Evolutionary conservation across 768 basidiomycete species (phyloP).

Genomic region (Pulveroboletus sp.): DNA sequence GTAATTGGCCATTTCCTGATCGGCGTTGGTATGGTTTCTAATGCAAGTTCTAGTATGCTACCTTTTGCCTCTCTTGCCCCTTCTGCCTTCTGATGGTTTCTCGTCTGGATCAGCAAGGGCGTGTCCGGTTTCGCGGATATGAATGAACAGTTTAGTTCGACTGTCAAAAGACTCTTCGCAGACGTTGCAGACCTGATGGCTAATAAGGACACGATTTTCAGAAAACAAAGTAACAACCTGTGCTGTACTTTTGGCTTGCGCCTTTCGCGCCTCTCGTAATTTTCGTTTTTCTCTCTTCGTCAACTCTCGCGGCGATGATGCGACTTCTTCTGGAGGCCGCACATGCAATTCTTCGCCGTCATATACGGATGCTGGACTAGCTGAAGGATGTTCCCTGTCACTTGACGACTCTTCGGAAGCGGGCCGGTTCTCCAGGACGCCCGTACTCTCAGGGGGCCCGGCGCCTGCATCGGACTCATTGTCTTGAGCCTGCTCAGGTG

Average conservation of each 20-base stretch:
- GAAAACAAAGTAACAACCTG: constrained; percentile 10
- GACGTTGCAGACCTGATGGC: constrained; percentile 54
- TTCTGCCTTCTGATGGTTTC: constrained; percentile 31
- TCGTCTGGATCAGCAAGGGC: constrained; percentile 45
- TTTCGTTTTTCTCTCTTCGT: constrained; percentile 83
- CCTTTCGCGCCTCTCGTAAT: constrained; percentile 72
- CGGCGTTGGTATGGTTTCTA: constrained; percentile 7
- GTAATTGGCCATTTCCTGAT: constrained; percentile 1
- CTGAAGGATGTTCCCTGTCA: constrained; percentile 2
- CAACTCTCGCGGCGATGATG: constrained; percentile 29
- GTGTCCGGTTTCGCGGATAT: constrained; percentile 70
- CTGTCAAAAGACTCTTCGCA: constrained; percentile 62
- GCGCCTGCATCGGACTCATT: constrained; percentile 1
- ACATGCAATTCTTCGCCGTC: background rate
- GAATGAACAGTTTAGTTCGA: constrained; percentile 70
- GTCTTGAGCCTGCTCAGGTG: constrained; percentile 5
- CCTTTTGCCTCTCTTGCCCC: constrained; percentile 31
- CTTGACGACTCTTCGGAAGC: constrained; percentile 6
- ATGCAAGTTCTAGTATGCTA: constrained; percentile 9
- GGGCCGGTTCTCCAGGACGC: constrained; percentile 5
- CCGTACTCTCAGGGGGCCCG: background rate
- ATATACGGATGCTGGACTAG: background rate
- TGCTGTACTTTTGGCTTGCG: constrained; percentile 7
- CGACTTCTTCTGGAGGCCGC: background rate
- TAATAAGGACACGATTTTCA: constrained; percentile 8